Base-by-base conservation (phyloP, 2,329 filamentous ascomycete genomes). In the Trichothecium sympodiale region DNA sequence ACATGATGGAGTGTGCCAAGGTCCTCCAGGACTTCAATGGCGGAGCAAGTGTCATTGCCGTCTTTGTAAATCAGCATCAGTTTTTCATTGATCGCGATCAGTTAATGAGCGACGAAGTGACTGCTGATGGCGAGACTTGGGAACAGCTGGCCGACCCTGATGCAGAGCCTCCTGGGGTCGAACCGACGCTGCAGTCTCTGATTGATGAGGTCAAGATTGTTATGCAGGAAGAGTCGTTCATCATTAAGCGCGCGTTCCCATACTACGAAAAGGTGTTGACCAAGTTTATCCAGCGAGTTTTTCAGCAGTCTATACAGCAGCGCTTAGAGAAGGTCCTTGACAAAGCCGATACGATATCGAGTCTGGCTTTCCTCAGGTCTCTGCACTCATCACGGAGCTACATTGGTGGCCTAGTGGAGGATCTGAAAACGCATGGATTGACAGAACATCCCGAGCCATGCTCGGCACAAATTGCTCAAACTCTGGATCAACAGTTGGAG, bases 41-140 rank as follows among this genome's bases (percentile, higher is more conserved):
- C 35, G 91, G 91, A 35, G 79, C 86, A 38, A 96, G 88, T 54
- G 91, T 96, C 40, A 94, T 95, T 57, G 89, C 85, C 12, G 71
- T 89, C 9, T 98, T 96, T 57, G 89, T 98, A 52, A 98, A 98
- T 54, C 91, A 98, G 57, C 93, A 98, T 60, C 87, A 94, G 52
- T 98, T 98, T 69, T 98, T 98, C 62, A 95, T 98, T 52, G 91
- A 96, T 54, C 74, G 88, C 17, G 91, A 87, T 46, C 89, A 96
- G 56, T 67, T 98, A 38, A 80, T 94, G 34, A 83, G 81, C 1
- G 88, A 94, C 49, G 88, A 94, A 54, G 76, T 94, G 13, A 72
- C 71, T 3, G 72, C 75, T 10, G 84, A 91, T 47, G 72, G 70
- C 39, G 75, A 86, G 42, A 80, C 77, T 2, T 95, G 89, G 88